Evolutionary conservation across 2,329 filamentous ascomycete genomes (phyloP).

Genomic region (Fusarium setosum): DNA sequence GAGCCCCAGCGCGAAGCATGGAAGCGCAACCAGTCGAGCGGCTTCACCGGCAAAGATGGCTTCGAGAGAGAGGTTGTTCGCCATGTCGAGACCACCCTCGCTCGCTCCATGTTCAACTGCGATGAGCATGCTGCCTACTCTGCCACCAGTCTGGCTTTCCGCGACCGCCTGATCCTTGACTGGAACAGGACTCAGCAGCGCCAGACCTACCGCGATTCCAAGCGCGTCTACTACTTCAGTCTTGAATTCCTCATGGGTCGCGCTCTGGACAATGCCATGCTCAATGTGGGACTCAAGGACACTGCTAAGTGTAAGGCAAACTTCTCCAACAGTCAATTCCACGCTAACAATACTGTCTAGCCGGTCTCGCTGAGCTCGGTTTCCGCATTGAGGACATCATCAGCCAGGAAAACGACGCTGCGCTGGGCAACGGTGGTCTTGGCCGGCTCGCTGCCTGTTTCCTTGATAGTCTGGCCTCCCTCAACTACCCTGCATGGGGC

Average conservation of each 20-base stretch:
- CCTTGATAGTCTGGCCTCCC: constrained; percentile 92
- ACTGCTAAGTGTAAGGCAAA: constrained; percentile 75
- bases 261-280: constrained; percentile 97
- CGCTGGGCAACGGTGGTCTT: constrained; percentile 94
- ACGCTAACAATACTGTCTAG: constrained; percentile 56
- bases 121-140: constrained; percentile 94
- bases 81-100: constrained; percentile 96
- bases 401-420: constrained; percentile 93
- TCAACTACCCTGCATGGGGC: constrained; percentile 97
- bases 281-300: constrained; percentile 92
- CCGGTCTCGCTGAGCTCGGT: constrained; percentile 87
- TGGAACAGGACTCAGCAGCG: constrained; percentile 99
- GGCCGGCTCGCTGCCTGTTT: constrained; percentile 96
- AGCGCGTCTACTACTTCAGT: constrained; percentile 96
- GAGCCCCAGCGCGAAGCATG: constrained; percentile 87
- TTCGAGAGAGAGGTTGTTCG: constrained; percentile 90
- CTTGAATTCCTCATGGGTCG: constrained; percentile 98
- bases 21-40: constrained; percentile 71
- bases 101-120: constrained; percentile 97
- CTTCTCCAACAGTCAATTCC: not conserved
- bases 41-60: constrained; percentile 82
- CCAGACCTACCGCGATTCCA: constrained; percentile 90
- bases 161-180: constrained; percentile 90
- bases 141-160: constrained; percentile 90
- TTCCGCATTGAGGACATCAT: constrained; percentile 98